These are phyloP conservation scores for Chrysopogon serrulatus DNA, from an alignment of 176 grass and related monocot species.

Conservation along the genomic window DNA sequence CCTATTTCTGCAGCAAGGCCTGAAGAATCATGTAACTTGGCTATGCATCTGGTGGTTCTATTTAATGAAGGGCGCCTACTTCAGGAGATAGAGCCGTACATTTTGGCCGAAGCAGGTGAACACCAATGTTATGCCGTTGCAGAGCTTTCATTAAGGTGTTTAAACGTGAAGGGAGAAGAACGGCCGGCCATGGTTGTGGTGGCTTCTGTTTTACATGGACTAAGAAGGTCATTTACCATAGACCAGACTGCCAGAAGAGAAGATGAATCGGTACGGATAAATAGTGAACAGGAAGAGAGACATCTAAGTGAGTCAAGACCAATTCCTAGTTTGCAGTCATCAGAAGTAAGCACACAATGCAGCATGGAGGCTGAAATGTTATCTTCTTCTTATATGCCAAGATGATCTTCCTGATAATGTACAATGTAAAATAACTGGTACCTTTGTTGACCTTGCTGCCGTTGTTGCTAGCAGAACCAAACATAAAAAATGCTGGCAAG, in stretches of 20 bases:
- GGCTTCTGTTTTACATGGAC: constrained; percentile 17
- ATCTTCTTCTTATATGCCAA: not conserved
- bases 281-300: not conserved
- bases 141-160: constrained; percentile 39
- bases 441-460: too few relatives aligned
- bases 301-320: not conserved
- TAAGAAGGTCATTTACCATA: constrained; percentile 20
- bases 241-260: not conserved
- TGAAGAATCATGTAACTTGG: constrained; percentile 43
- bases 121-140: constrained; percentile 25
- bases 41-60: constrained; percentile 26
- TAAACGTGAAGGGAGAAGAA: constrained; percentile 47
- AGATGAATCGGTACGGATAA: not conserved
- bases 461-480: too few relatives aligned
- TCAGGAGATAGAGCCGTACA: constrained; percentile 27
- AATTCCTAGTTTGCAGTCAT: not conserved
- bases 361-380: constrained; percentile 22
- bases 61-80: constrained; percentile 29
- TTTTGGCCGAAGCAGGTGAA: constrained; percentile 43
- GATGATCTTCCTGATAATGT: constrained; percentile 3
- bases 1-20: constrained; percentile 34
- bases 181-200: constrained; percentile 47
- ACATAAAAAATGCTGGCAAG: too few relatives aligned
- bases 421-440: too few relatives aligned
- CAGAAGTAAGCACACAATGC: constrained; percentile 9